Conservation (phyloP, 2,329 filamentous ascomycete species). For the Ophiostoma ips region DNA sequence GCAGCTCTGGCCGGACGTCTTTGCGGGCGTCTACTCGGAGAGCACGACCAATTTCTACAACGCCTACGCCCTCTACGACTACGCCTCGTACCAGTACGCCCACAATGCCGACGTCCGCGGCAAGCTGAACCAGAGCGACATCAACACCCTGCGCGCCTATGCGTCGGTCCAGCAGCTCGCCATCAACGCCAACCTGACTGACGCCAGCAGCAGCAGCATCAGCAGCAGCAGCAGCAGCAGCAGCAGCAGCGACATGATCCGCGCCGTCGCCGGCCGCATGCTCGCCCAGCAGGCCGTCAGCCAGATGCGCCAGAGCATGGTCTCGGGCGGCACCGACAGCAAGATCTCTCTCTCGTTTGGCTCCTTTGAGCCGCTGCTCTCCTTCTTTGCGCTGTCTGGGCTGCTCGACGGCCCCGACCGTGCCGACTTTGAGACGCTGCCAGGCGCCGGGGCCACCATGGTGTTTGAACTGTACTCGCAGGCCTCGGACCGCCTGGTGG, state of each 20-base stretch:
- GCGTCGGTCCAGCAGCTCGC: constrained; percentile 54
- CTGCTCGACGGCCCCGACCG: constrained; percentile 40
- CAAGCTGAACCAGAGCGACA: constrained; percentile 27
- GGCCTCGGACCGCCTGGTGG: constrained; percentile 16
- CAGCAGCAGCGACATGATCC: constrained; percentile 20
- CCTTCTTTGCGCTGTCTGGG: constrained; percentile 37
- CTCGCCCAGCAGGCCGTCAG: constrained; percentile 31
- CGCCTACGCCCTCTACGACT: constrained; percentile 41
- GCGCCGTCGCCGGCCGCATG: constrained; percentile 39
- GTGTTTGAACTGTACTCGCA: constrained; percentile 50
- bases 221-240: constrained; percentile 42
- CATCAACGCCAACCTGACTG: constrained; percentile 41
- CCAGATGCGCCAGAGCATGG: constrained; percentile 29
- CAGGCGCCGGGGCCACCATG: constrained; percentile 61
- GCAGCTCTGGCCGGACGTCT: constrained; percentile 24
- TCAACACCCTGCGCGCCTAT: constrained; percentile 43
- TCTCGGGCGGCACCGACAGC: constrained; percentile 22
- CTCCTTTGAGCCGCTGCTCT: constrained; percentile 38
- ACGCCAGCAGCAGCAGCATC: constrained; percentile 35
- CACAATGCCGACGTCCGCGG: constrained; percentile 33
- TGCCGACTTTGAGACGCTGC: constrained; percentile 33
- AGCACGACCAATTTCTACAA: constrained; percentile 29
- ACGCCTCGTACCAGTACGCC: constrained; percentile 37
- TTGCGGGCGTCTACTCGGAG: constrained; percentile 25
- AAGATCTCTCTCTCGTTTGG: constrained; percentile 42